phyloP scores from a whole-genome alignment of 805 yeast genomes.

The Zygosaccharomyces rouxii region DNA sequence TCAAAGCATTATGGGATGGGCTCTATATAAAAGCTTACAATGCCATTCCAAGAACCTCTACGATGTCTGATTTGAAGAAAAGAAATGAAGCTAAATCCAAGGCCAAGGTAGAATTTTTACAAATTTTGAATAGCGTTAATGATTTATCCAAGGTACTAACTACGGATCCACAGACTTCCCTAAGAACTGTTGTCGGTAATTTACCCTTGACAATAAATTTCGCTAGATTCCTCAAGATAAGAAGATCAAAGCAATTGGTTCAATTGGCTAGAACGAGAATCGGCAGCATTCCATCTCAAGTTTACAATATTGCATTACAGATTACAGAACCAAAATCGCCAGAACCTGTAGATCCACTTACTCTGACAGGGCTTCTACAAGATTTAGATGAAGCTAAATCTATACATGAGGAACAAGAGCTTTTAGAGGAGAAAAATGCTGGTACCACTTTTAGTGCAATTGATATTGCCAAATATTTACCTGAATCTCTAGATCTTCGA shows the following conservation, averaged over 20 bases:
- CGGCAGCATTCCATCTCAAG: conserved; percentile 61
- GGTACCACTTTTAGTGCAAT: conserved; percentile 39
- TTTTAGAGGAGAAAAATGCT: conserved; percentile 35
- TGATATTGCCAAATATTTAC: conserved; percentile 41
- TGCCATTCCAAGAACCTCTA: conserved; percentile 37
- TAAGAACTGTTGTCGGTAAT: conserved; percentile 44
- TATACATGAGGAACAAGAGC: conserved; percentile 25
- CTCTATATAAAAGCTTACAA: conserved; percentile 40
- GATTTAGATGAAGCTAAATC: conserved; percentile 41
- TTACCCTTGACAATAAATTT: conserved; percentile 58
- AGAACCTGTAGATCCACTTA: conserved; percentile 37
- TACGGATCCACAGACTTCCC: conserved; percentile 35
- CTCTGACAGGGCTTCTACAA: conserved; percentile 46
- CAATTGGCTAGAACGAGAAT: conserved; percentile 61
- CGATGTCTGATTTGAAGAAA: conserved; percentile 52
- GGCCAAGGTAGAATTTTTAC: conserved; percentile 38
- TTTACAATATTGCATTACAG: conserved; percentile 56
- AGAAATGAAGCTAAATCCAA: conserved; percentile 55
- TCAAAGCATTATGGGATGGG: conserved; percentile 38
- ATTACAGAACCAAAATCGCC: conserved; percentile 57
- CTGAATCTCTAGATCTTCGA: conserved; percentile 41
- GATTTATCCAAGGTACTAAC: conserved; percentile 27
- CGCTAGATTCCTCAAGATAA: conserved; percentile 59
- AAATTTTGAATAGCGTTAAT: conserved; percentile 33
- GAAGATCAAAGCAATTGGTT: conserved; percentile 60